Evolutionary conservation across 192 early-diverging fungal genomes (phyloP), one percentile per base, ranked within the genome.

Genomic region (Coemansia sp.): DNA sequence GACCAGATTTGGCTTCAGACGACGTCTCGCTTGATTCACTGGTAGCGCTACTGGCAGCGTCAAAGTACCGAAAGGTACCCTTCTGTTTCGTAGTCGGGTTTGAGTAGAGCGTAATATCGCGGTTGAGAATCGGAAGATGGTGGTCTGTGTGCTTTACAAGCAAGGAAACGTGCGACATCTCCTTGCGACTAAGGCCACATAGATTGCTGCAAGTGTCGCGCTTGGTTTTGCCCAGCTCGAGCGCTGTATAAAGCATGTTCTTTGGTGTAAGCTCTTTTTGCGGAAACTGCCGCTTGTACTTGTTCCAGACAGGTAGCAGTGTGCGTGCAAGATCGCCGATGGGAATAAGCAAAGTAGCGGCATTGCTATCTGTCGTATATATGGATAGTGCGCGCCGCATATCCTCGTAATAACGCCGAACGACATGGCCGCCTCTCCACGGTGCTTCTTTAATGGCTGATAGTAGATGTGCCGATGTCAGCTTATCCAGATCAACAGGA

Each of bases 91-190:
- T 8, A 35, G 4, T 8, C 32, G 32, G 32, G 32, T 35, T 35
- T 35, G 32, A 35, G 27, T 27, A 43, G 61, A 53, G 39, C 50
- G 45, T 35, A 11, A 71, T 38, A 15, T 67, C 69, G 9, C 62
- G 64, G 41, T 67, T 63, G 47, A 76, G 37, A 15, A 76, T 49
- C n/a, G 74, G 74, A 22, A 58, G 56, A n/a, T 39, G 32, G 19
- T 24, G 19, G 19, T 53, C 24, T 25, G 21, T 53, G 5, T 5
- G 21, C 24, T 53, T 53, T 12, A 23, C 51, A 21, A 53, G 51
- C 21, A 25, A n/a, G 15, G 19, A 17, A 10, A 35, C 54, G 25
- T 35, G 12, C 14, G 24, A 8, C 8, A 25, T n/a, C 15, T 32
- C 25, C 32, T 56, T 56, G 54, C 54, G 53, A 14, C 21, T 59